Base-by-base conservation (phyloP, 2,329 filamentous ascomycete genomes). In the Claviceps humidiphila region DNA sequence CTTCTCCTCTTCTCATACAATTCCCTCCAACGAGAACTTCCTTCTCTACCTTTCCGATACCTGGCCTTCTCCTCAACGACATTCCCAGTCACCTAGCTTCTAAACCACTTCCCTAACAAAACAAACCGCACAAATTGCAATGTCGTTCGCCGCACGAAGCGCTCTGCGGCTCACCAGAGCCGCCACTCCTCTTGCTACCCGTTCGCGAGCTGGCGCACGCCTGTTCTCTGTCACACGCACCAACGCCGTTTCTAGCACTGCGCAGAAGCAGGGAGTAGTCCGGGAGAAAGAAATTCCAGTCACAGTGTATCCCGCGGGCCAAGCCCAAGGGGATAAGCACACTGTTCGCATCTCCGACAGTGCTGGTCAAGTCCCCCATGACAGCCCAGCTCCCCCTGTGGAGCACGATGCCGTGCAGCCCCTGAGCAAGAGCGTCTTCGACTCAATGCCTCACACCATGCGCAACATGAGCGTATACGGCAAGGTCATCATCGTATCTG, bases 401-500 rank as follows among this genome's bases (percentile, higher is more conserved):
- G 74, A 78, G 59, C 68, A 76, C 49, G 72, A 75, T 47, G 63
- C 67, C 14, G 70, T 81, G 48, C 60, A 68, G 26, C 78, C 79
- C 20, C 70, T 84, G 45, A 71, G 71, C 57, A 69, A 74, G 55
- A 71, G 74, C 60, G 70, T 79, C 52, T 81, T 73, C 66, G 66
- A 74, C 48, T 66, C 72, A 44, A 72, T 87, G 64, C 78, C 82
- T 5, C 74, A 76, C 34, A 87, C 82, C 39, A 73, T 88, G 68
- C 75, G 81, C 68, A 84, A 77, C 68, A 84, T 87, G 75, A 80
- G 75, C 50, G 74, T 87, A 55, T 78, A 77, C 65, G 82, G 74
- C 64, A 87, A 87, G 75, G 78, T 83, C 52, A 82, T 86, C 58
- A 75, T 88, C 58, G 68, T 89, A 60, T 88, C 85, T 64, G 85